Evolutionary conservation across 306 rosid species (phyloP), one percentile per base, ranked within the genome.

Genomic region (Sophora flavescens): DNA sequence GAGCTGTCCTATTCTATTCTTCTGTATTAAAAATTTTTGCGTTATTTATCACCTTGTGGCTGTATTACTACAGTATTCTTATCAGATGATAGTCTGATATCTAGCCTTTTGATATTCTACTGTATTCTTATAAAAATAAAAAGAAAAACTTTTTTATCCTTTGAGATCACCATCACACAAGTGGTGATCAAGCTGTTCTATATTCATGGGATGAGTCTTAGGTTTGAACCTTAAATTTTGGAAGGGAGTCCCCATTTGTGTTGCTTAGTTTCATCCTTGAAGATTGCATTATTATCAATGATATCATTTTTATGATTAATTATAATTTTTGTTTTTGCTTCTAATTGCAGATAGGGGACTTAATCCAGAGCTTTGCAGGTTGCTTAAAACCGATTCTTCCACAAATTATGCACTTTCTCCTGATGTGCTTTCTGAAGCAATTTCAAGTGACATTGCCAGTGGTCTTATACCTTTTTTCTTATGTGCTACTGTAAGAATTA

Each of bases 401-500:
- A 81, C 95, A 51, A 74, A 88, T 75, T 92, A 88, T 81, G 95
- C 93, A 7, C 88, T 94, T 65, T 87, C 96, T 56, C 88, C 98
- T 51, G 82, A 80, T 70, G 84, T 82, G 70, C 88, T 94, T 61
- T 63, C 76, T 64, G 91, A 94, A 71, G 89, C 91, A 48, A 86
- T 94, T 83, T 85, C 88, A 76, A 84, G 71, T 3, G 98, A 94
- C 71, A 74, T 84, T 38, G 80, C 91, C 79, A 65, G 58, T 7
- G 97, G 92, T 79, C 83, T 92, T 45, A 81, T 92, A 78, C 97
- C 98, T 38, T 84, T 94, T 84, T 92, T 94, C 96, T 83, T 94
- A 81, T 92, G 98, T 73, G 97, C 93, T 61, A 87, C 94, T 2
- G 97, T 94, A 92, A 85, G 95, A 77, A 76, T 60, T 51, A 47